Conservation (phyloP, 2,329 filamentous ascomycete genomes). For the Raffaelea albimanens region DNA sequence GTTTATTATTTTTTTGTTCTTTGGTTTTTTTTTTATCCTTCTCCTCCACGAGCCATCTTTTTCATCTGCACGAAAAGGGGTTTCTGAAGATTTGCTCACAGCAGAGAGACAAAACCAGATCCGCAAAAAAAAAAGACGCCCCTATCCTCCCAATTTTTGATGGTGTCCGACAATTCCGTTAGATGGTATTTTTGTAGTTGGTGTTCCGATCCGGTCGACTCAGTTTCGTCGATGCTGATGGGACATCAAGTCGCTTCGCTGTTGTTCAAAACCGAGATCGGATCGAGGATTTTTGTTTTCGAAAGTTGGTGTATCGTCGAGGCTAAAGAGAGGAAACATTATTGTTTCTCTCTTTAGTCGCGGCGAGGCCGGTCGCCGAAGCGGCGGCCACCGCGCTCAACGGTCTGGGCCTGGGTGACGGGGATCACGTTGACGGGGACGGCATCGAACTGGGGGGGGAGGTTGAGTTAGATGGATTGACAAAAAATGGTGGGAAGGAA, state of each 20-base stretch:
- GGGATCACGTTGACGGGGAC: constrained; percentile 94
- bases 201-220: too few species aligned
- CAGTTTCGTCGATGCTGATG: too few species aligned
- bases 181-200: too few species aligned
- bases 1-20: constrained; percentile 14
- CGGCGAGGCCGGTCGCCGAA: constrained; percentile 35
- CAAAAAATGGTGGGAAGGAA: not conserved
- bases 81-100: not conserved
- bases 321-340: constrained; percentile 5
- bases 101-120: not conserved
- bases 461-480: constrained; percentile 2
- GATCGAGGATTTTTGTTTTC: not conserved
- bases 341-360: constrained; percentile 22
- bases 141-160: too few species aligned
- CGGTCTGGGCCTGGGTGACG: constrained; percentile 78
- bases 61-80: too few species aligned
- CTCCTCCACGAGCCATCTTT: not conserved
- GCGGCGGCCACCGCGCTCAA: constrained; percentile 57
- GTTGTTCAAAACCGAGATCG: too few species aligned
- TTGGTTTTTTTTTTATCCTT: constrained; percentile 6
- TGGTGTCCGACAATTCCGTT: too few species aligned
- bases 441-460: constrained; percentile 67
- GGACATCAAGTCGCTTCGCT: too few species aligned
- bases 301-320: not conserved
- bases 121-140: too few species aligned